Conservation (phyloP, 495 filamentous ascomycete genomes). For the Parathielavia appendiculata region DNA sequence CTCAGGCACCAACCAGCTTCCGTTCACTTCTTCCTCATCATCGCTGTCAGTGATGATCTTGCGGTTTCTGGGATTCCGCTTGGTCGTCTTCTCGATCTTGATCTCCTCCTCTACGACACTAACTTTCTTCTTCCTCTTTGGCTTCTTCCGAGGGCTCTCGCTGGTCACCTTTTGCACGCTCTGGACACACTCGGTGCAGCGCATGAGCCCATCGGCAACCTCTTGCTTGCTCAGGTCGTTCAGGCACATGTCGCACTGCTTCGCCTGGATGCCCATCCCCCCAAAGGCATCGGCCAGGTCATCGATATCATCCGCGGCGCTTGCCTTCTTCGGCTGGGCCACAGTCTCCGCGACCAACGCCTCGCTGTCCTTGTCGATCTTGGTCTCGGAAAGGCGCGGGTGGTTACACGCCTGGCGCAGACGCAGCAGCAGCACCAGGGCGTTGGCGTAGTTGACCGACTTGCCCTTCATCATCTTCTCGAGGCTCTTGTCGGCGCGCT, state of each 20-base stretch:
- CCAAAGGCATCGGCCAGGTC: slow-evolving; percentile 80
- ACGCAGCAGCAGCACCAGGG: slow-evolving; percentile 81
- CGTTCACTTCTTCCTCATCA: slow-evolving; percentile 61
- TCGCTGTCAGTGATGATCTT: slow-evolving; percentile 56
- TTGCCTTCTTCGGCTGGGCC: slow-evolving; percentile 46
- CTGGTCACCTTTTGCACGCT: slow-evolving; percentile 34
- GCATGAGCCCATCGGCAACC: slow-evolving; percentile 51
- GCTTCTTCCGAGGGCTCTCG: slow-evolving; percentile 36
- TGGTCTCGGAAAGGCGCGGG: slow-evolving; percentile 75
- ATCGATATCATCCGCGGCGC: slow-evolving; percentile 60
- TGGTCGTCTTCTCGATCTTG: slow-evolving; percentile 36
- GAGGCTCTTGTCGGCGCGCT: slow-evolving; percentile 76
- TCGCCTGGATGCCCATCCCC: slow-evolving; percentile 70
- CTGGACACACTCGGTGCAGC: slow-evolving; percentile 28
- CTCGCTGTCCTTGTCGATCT: slow-evolving; percentile 81
- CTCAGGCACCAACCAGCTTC: slow-evolving; percentile 70
- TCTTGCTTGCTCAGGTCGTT: slow-evolving; percentile 59
- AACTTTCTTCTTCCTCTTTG: slow-evolving; percentile 44
- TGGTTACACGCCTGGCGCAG: slow-evolving; percentile 94
- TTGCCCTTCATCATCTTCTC: slow-evolving; percentile 74
- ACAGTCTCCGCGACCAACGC: slow-evolving; percentile 61
- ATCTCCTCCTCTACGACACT: slow-evolving; percentile 43
- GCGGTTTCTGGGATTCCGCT: slow-evolving; percentile 43
- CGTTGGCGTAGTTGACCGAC: slow-evolving; percentile 50
- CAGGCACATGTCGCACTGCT: slow-evolving; percentile 86